Evolutionary conservation across 371 early-diverging fungal genomes (phyloP), one percentile per base, ranked within the genome.

Genomic region (Smittium mucronatum): DNA sequence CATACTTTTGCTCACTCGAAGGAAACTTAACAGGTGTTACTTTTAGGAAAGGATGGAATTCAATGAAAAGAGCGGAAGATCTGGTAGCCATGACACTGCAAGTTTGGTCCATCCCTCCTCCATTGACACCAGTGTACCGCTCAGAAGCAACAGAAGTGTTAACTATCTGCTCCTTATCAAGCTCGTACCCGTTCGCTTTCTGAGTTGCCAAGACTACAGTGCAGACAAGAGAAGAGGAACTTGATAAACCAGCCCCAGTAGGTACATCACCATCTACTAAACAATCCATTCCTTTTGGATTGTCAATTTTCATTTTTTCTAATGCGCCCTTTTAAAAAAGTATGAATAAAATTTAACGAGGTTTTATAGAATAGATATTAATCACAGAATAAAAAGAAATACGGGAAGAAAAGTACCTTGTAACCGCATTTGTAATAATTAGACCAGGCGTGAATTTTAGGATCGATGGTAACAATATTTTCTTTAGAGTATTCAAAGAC

Each of bases 51-150:
- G 96, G 96, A 16, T 85, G 81, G 79, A 95, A 95, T 72, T 93
- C 87, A 71, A 95, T 91, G 70, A 89, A 83, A 36, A 90, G 82
- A 1, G 93, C 93, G 34, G 85, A 83, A 34, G 83, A 84, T 63
- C 81, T 82, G 63, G 82, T 78, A 33, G 89, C 87, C 73, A 93
- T 86, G 33, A 94, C 84, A n/a, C 92, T 93, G 68, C 87, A 89
- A 35, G 89, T 85, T 75, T 95, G 94, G 75, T 95, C 96, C 95
- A 95, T 95, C 34, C 84, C 88, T 26, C 93, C 94, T 57, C 85
- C 82, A 72, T 91, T 88, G 21, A 91, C 89, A 61, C 94, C 94
- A 8, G 88, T 87, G 72, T 88, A 87, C 21, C 89, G 86, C 75
- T 95, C 95, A 59, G 87, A 82, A 21, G 83, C 82, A 75, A 93